A percentile compares a stretch with the other conserved stretches of the same genome.
These are phyloP conservation scores for Macrophomina pseudophaseolina DNA, from an alignment of 2,329 filamentous ascomycete genomes.

Conservation along the genomic window DNA sequence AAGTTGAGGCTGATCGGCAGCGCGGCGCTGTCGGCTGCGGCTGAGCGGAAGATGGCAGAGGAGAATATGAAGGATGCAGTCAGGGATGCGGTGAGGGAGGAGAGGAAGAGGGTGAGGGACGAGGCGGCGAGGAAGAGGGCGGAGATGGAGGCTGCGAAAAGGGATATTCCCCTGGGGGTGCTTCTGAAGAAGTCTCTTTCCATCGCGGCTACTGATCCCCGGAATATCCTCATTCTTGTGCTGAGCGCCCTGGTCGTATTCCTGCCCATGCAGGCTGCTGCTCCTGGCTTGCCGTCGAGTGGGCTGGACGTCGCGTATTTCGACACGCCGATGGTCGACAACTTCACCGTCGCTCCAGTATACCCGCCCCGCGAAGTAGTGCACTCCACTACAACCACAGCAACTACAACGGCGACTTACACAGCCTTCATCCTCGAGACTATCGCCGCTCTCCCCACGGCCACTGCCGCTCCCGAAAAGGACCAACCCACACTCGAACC, in stretches of 20 bases:
- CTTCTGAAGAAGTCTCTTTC: slow-evolving; percentile 56
- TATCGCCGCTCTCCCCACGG: neutral
- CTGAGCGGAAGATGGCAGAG: slow-evolving; percentile 9
- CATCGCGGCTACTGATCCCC: slow-evolving; percentile 53
- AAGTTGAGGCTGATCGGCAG: slow-evolving; percentile 28
- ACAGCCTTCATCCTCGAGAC: slow-evolving; percentile 5
- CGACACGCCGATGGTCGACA: neutral
- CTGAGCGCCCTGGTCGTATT: neutral
- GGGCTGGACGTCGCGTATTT: neutral
- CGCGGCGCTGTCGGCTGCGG: slow-evolving; percentile 15
- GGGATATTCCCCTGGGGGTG: slow-evolving; percentile 52
- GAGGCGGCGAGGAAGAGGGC: neutral
- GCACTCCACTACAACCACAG: neutral
- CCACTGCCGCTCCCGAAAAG: neutral
- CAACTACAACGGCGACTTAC: neutral
- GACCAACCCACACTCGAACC: neutral
- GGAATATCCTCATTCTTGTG: slow-evolving; percentile 51
- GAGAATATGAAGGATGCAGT: slow-evolving; percentile 1
- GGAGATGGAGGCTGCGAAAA: neutral
- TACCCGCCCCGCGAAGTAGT: slow-evolving; percentile 39
- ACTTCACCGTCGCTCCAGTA: neutral
- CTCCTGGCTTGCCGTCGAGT: neutral
- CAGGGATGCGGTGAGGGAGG: neutral
- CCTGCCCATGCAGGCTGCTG: neutral
- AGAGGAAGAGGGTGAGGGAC: slow-evolving; percentile 1